Evolutionary conservation across 306 rosid genomes (phyloP), one percentile per base, ranked within the genome.

Genomic region (Corylus avellana): DNA sequence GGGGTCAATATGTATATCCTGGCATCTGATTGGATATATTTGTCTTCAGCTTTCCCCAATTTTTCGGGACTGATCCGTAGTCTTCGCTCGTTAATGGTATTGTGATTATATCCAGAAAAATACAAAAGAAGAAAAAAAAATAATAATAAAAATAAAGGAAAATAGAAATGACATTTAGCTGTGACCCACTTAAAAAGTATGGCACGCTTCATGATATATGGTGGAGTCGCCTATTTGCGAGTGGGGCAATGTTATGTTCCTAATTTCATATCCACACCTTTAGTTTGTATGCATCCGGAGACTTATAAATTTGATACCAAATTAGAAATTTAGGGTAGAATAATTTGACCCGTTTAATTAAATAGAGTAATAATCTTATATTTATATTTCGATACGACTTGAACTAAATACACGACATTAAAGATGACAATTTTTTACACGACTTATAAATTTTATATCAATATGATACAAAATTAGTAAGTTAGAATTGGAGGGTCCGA

Each of bases 171-270:
- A 78, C 72, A 35, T 74, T 81, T 14, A 73, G 71, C 37, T 46
- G 25, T n/a, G 82, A 70, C 72, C 83, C 76, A 39, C 73, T 44
- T 1, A 10, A 64, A 39, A 56, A 9, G 47, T 63, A 53, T 72
- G 75, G 77, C 78, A 50, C 61, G 78, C 78, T 76, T 58, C 79
- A 57, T 51, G 22, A 75, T 71, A 70, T 22, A 70, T 16, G 77
- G 57, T 77, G 29, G 46, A 16, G 12, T 55, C 77, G 50, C 53
- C 35, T 59, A 63, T 81, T 70, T 25, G 50, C 59, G 75, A 64
- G 59, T 37, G 61, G 75, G 78, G 74, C 27, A 59, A 39, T 32
- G 35, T 32, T 32, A 70, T 76, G 67, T 12, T 70, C 12, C 84
- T 59, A 1, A 5, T 57, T 55, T 12, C 14, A 12, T 56, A 6